Percentiles rank a stretch among this genome's conserved stretches.
Evolutionary conservation across 805 yeast species (phyloP).

Genomic region (Torulaspora microellipsoides): DNA sequence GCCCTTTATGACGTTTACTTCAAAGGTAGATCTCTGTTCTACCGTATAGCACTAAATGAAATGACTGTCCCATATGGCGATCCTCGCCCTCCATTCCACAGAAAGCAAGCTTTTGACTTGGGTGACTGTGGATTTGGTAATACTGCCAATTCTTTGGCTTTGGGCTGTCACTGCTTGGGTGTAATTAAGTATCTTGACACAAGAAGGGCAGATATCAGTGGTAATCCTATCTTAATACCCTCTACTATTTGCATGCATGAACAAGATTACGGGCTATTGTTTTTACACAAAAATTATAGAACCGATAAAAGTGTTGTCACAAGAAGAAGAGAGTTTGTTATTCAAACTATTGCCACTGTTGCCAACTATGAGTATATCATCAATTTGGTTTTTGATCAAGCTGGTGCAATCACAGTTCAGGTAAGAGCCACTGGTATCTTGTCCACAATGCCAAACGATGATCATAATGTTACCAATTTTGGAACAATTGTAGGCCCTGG

Average conservation of each 20-base stretch:
- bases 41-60: conserved; percentile 69
- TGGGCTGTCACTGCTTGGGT: conserved; percentile 84
- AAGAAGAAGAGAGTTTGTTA: conserved; percentile 72
- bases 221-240: conserved; percentile 58
- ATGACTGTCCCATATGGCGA: conserved; percentile 90
- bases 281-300: conserved; percentile 78
- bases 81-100: conserved; percentile 76
- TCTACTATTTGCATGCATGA: conserved; percentile 78
- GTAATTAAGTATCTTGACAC: conserved; percentile 70
- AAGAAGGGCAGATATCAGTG: conserved; percentile 49
- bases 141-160: conserved; percentile 58
- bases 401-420: conserved; percentile 72
- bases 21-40: conserved; percentile 71
- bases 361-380: conserved; percentile 79
- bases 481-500: conserved; percentile 77
- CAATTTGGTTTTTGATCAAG: conserved; percentile 68
- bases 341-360: conserved; percentile 79
- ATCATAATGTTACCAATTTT: conserved; percentile 55
- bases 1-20: conserved; percentile 67
- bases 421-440: conserved; percentile 84
- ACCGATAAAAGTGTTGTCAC: conserved; percentile 65
- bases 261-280: conserved; percentile 70
- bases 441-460: conserved; percentile 79
- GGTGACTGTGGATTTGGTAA: conserved; percentile 84
- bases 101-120: conserved; percentile 82